Evolutionary conservation across 1,139 yeast genomes (phyloP).

Genomic region (Candida sp.): DNA sequence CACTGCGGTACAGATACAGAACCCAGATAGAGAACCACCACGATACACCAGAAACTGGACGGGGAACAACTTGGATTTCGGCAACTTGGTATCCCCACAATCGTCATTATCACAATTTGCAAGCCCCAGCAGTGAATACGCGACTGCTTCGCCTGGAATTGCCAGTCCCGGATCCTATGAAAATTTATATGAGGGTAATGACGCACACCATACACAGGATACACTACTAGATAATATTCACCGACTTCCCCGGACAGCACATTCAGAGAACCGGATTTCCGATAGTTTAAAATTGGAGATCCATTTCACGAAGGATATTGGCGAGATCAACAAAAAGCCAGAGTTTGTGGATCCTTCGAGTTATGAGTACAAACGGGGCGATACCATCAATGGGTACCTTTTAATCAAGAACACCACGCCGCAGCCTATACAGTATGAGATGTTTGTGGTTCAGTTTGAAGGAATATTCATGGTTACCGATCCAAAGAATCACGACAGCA

Average conservation of each 20-base stretch:
- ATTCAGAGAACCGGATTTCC: constrained; percentile 28
- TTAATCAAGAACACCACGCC: constrained; percentile 29
- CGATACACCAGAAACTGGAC: constrained; percentile 6
- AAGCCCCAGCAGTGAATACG: background rate
- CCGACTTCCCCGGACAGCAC: constrained; percentile 35
- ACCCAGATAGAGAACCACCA: constrained; percentile 13
- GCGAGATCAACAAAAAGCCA: constrained; percentile 31
- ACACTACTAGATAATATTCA: constrained; percentile 44
- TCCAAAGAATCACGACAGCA: constrained; percentile 12
- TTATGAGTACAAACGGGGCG: constrained; percentile 46
- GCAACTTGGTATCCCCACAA: background rate
- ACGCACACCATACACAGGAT: constrained; percentile 34
- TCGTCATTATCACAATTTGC: background rate
- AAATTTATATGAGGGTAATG: background rate
- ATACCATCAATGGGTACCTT: constrained; percentile 42
- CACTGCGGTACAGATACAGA: constrained; percentile 13
- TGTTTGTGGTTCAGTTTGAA: constrained; percentile 47
- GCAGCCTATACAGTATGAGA: constrained; percentile 37
- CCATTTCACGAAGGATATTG: constrained; percentile 39
- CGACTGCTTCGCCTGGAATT: background rate
- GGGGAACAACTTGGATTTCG: background rate
- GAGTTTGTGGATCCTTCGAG: constrained; percentile 35
- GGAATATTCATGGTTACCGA: constrained; percentile 30
- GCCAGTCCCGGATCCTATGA: background rate
- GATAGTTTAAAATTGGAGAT: constrained; percentile 30